A percentile compares a stretch with the other conserved stretches of the same genome.
These are phyloP conservation scores for Debaryomyces maramus DNA, from an alignment of 805 yeast genomes.

Conservation along the genomic window DNA sequence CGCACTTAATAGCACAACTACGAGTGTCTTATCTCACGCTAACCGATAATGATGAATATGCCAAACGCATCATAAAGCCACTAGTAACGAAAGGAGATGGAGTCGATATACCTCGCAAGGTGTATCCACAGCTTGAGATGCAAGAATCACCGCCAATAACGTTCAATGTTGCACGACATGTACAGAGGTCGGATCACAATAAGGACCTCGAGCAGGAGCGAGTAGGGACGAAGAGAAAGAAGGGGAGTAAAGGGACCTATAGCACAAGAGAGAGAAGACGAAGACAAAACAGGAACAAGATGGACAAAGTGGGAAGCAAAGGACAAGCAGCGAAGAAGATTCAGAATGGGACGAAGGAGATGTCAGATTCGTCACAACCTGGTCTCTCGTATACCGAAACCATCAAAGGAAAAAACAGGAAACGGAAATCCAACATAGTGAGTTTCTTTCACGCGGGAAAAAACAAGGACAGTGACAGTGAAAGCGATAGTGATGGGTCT, in stretches of 20 bases:
- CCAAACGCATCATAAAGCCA: constrained; percentile 21
- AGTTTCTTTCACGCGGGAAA: constrained; percentile 5
- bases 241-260: neutral
- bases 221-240: neutral
- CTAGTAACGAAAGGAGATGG: constrained; percentile 8
- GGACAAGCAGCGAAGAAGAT: neutral
- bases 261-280: neutral
- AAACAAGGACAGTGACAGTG: constrained; percentile 6
- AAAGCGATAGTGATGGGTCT: constrained; percentile 15
- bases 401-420: constrained; percentile 6
- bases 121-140: constrained; percentile 6
- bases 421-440: constrained; percentile 6
- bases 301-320: neutral
- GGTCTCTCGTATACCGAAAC: constrained; percentile 10
- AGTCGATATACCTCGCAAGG: neutral
- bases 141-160: constrained; percentile 35
- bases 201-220: neutral
- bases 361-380: neutral
- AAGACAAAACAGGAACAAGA: neutral
- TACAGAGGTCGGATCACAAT: constrained; percentile 15
- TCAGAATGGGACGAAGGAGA: neutral
- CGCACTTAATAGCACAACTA: constrained; percentile 29
- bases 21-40: constrained; percentile 26
- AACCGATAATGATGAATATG: constrained; percentile 23
- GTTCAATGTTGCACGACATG: constrained; percentile 24